These are phyloP conservation scores for Verbascum thapsus DNA, from an alignment of 257 asterid species.

Conservation along the genomic window DNA sequence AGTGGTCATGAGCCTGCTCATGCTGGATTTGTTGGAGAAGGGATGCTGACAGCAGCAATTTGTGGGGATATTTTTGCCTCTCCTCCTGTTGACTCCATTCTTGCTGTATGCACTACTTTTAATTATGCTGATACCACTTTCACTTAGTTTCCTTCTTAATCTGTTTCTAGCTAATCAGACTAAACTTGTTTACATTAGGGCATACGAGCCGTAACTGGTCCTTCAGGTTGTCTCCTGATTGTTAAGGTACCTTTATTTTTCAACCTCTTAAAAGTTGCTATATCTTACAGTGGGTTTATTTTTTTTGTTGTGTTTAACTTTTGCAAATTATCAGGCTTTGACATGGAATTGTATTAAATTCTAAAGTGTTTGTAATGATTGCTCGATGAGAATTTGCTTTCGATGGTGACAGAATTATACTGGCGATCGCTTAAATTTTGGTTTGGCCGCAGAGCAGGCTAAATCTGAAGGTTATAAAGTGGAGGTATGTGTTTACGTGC, in stretches of 20 bases:
- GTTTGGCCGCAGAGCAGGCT: conserved; percentile 98
- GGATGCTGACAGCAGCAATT: conserved; percentile 98
- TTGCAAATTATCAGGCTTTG: background rate
- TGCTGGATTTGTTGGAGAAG: conserved; percentile 99
- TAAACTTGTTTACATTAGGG: conserved; percentile 53
- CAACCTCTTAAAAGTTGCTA: conserved; percentile 9
- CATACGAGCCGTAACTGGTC: conserved; percentile 94
- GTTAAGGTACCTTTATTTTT: conserved; percentile 61
- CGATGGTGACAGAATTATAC: conserved; percentile 80
- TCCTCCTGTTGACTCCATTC: conserved; percentile 88
- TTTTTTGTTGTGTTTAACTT: background rate
- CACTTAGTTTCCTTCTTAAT: conserved; percentile 22
- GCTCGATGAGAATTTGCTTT: conserved; percentile 13
- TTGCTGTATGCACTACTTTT: conserved; percentile 69
- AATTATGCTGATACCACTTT: conserved; percentile 15
- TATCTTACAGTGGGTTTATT: conserved; percentile 3
- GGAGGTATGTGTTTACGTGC: conserved; percentile 57
- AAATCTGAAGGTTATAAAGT: conserved; percentile 96
- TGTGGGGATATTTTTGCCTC: conserved; percentile 98
- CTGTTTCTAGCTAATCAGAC: conserved; percentile 25
- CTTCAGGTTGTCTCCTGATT: conserved; percentile 87
- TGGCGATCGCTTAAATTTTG: conserved; percentile 93
- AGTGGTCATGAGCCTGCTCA: conserved; percentile 99
- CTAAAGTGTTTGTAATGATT: background rate
- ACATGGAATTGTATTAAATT: background rate